Conservation (phyloP, 345 rosid species). For the Linum lewisii region DNA sequence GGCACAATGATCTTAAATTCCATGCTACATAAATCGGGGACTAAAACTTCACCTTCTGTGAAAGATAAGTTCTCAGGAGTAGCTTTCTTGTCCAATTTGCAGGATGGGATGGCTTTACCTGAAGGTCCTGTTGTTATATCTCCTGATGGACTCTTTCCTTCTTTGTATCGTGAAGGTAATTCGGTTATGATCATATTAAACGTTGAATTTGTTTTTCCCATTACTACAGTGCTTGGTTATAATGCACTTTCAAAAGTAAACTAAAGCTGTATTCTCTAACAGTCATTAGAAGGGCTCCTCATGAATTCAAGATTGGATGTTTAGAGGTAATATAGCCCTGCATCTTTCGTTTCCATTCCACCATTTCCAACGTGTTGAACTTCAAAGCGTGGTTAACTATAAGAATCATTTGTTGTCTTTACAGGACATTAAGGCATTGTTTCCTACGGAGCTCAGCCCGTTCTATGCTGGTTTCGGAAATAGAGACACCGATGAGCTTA, state of each 20-base stretch:
- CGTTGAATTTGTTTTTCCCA: no score
- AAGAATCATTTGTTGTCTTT: neutral
- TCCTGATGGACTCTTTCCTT: conserved; percentile 96
- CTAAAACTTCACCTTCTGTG: conserved; percentile 2
- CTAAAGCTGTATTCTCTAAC: conserved; percentile 12
- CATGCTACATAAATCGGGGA: neutral
- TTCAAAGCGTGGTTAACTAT: neutral
- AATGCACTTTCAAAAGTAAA: neutral
- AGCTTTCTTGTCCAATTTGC: conserved; percentile 9
- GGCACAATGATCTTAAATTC: neutral
- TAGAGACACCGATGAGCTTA: conserved; percentile 91
- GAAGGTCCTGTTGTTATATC: conserved; percentile 98
- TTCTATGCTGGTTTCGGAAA: conserved; percentile 99
- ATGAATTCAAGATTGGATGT: conserved; percentile 98
- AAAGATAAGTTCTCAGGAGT: neutral
- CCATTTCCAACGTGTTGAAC: neutral
- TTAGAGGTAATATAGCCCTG: conserved; percentile 48
- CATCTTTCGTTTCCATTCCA: neutral
- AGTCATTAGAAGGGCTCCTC: conserved; percentile 97
- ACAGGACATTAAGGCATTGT: conserved; percentile 80
- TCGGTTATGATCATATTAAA: neutral
- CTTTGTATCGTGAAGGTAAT: conserved; percentile 85
- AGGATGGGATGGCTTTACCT: conserved; percentile 93
- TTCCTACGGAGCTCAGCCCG: conserved; percentile 82
- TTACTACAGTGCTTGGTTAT: no score